Evolutionary conservation across 2,329 filamentous ascomycete genomes (phyloP), one percentile per base, ranked within the genome.

Genomic region (Colletotrichum horii): DNA sequence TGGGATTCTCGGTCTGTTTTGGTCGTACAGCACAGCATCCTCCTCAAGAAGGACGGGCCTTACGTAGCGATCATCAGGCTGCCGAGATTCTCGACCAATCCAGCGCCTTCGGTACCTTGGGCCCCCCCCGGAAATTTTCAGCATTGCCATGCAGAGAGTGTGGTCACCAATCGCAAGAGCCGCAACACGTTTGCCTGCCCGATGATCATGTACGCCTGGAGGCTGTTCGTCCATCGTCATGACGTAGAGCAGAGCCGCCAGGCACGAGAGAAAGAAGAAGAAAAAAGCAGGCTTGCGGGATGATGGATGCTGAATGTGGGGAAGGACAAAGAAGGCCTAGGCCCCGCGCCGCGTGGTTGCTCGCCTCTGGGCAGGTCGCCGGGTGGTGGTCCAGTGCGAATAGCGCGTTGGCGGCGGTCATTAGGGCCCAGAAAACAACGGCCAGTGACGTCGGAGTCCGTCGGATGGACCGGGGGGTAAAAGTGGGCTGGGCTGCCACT

Each of bases 401-500:
- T 52, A 52, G 43, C 43, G 43, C n/a, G 43, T 52, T 4, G 43
- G 43, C 43, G 43, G 43, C n/a, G n/a, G 43, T 52, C 43, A n/a
- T 52, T 52, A 8, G 43, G 43, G 43, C 43, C n/a, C 43, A 52
- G 43, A 52, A 8, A 60, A 56, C 48, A 71, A 55, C 32, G 52
- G 71, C 48, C 52, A 24, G 62, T 75, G 72, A 75, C 72, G 72
- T 71, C 72, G 64, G 56, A 26, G 19, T 28, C 30, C 72, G 72
- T 75, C 68, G 64, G 56, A 16, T n/a, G 36, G 36, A 22, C 68
- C 61, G 62, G 68, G 61, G 68, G 26, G 52, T 52, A 30, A 34
- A 24, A 24, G 71, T 48, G 66, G 56, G 56, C 58, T 68, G n/a
- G 26, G 0, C 43, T 52, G 43, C 43, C 43, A 52, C 19, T 52